phyloP scores from a whole-genome alignment of 306 rosid genomes.

The Datisca glomerata region DNA sequence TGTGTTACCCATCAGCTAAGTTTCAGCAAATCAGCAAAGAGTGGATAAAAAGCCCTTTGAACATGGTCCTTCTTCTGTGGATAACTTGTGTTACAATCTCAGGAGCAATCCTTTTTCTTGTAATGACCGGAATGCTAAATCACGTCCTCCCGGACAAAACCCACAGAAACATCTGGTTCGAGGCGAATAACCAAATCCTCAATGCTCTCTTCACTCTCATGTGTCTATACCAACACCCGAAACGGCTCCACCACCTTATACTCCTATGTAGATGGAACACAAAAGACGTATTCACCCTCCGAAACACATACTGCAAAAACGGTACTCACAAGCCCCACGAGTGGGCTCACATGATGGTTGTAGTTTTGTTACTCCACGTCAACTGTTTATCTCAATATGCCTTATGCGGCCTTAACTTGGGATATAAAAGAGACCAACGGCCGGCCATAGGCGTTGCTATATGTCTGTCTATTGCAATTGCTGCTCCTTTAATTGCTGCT shows the following conservation, averaged over 20 bases:
- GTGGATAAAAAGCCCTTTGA: conserved; percentile 43
- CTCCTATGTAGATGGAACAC: conserved; percentile 45
- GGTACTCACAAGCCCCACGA: conserved; percentile 41
- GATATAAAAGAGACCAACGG: conserved; percentile 28
- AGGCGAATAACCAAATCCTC: conserved; percentile 48
- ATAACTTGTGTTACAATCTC: conserved; percentile 30
- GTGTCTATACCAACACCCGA: conserved; percentile 49
- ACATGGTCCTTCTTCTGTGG: conserved; percentile 46
- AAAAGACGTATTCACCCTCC: conserved; percentile 25
- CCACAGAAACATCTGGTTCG: conserved; percentile 41
- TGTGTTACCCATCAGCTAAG: conserved; percentile 14
- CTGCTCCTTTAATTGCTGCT: conserved; percentile 34
- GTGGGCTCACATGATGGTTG: conserved; percentile 35
- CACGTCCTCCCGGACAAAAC: conserved; percentile 23
- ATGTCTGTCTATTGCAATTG: conserved; percentile 38
- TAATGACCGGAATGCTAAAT: conserved; percentile 50
- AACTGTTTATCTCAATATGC: conserved; percentile 58
- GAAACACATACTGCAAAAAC: conserved; percentile 32
- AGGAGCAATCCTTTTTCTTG: conserved; percentile 48
- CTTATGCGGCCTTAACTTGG: conserved; percentile 46
- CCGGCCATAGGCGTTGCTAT: conserved; percentile 32
- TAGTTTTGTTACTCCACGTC: conserved; percentile 39
- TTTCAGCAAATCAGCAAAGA: conserved; percentile 9
- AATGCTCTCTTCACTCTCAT: conserved; percentile 62
- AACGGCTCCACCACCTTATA: conserved; percentile 34